Conservation (phyloP, 2,329 filamentous ascomycete species). For the Parafenestella ontariensis region DNA sequence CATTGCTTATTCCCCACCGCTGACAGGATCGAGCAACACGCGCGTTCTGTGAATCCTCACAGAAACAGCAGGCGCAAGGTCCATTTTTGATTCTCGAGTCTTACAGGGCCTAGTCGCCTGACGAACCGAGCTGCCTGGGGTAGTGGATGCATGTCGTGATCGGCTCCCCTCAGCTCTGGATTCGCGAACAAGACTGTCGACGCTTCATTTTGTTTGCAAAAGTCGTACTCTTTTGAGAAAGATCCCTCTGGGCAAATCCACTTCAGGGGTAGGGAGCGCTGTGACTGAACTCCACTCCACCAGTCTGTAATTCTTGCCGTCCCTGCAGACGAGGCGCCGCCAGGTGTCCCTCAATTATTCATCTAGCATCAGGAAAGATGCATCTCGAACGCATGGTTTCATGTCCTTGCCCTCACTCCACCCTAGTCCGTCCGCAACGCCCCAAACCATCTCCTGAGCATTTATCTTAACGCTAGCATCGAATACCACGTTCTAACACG, state of each 20-base stretch:
- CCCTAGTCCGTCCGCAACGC: not conserved
- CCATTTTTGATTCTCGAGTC: slow-evolving; percentile 7
- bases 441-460: not conserved
- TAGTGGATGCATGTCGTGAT: not conserved
- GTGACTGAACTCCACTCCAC: not conserved
- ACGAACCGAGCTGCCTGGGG: slow-evolving; percentile 9
- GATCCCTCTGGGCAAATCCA: not conserved
- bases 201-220: not conserved
- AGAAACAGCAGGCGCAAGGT: not conserved
- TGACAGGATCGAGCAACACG: not conserved
- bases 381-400: not conserved
- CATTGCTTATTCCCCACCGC: not conserved
- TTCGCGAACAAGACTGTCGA: not conserved
- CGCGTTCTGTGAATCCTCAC: not conserved
- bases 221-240: not conserved
- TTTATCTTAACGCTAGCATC: too few relatives aligned
- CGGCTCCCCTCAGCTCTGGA: slow-evolving; percentile 1
- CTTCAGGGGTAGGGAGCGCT: not conserved
- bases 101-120: slow-evolving; percentile 8
- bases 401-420: not conserved
- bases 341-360: not conserved
- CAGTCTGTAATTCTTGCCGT: not conserved
- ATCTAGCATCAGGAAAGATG: not conserved
- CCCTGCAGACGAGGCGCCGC: not conserved
- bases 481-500: too few relatives aligned